Conservation (phyloP, 495 filamentous ascomycete genomes). For the Neurospora sp. region DNA sequence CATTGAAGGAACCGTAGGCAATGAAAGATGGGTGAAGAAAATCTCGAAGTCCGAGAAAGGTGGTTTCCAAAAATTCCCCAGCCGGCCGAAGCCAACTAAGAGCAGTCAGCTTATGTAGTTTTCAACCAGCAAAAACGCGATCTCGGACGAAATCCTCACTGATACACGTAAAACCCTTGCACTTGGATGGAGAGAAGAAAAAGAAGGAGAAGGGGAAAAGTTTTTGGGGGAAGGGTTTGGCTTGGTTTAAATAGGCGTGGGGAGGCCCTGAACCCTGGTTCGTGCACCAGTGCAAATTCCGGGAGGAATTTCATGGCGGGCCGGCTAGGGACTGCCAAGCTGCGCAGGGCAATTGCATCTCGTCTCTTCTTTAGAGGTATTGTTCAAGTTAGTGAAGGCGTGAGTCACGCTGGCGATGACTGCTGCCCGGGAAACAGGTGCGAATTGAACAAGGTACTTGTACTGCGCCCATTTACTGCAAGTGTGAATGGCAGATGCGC, state of each 20-base stretch:
- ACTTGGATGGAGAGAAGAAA: constrained; percentile 24
- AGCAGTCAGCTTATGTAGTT: constrained; percentile 43
- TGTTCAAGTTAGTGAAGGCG: background rate
- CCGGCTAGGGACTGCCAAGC: background rate
- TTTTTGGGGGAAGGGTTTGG: background rate
- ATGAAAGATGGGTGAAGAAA: constrained; percentile 13
- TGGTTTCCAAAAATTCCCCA: constrained; percentile 21
- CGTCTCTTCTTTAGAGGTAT: no score
- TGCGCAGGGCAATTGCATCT: no score
- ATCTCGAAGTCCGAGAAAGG: background rate
- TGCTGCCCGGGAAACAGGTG: background rate
- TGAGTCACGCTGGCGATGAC: background rate
- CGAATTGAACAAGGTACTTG: background rate
- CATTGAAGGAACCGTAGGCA: constrained; percentile 18
- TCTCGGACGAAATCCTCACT: constrained; percentile 47
- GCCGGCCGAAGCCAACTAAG: constrained; percentile 17
- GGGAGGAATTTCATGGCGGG: background rate
- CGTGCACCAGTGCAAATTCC: constrained; percentile 14
- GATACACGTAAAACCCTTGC: constrained; percentile 39
- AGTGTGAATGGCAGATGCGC: no score
- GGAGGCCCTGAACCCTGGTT: background rate
- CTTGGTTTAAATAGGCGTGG: constrained; percentile 6
- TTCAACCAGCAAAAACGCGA: constrained; percentile 49
- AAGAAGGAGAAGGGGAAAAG: constrained; percentile 5
- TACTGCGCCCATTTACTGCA: no score